A percentile compares a stretch with the other conserved stretches of the same genome.
Evolutionary conservation across 305 asterid species (phyloP).

Genomic region (Fraxinus floribunda): DNA sequence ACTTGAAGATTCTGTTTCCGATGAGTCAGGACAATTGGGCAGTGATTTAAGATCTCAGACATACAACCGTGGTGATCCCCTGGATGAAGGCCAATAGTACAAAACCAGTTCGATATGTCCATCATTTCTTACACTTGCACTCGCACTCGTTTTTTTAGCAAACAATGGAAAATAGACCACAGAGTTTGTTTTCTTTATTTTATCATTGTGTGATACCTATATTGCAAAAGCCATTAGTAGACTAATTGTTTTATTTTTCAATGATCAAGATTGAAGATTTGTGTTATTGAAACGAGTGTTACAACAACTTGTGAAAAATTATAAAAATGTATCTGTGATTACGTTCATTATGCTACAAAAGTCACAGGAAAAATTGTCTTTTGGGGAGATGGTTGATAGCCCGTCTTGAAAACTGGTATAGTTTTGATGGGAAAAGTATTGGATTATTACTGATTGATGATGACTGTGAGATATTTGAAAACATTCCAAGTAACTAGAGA

Average conservation of each 20-base stretch:
- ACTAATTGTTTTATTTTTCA: neutral
- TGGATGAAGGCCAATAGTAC: slow-evolving; percentile 80
- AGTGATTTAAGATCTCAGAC: slow-evolving; percentile 49
- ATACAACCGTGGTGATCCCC: slow-evolving; percentile 46
- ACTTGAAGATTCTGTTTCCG: slow-evolving; percentile 84
- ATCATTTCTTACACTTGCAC: neutral
- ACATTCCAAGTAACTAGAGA: neutral
- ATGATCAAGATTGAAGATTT: neutral
- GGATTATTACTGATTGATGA: neutral
- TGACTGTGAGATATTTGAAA: neutral
- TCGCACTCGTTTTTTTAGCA: neutral
- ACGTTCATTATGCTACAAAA: neutral
- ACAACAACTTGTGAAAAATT: neutral
- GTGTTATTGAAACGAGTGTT: neutral
- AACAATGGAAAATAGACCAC: neutral
- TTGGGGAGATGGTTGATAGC: no score
- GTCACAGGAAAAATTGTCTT: neutral
- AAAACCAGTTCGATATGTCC: neutral
- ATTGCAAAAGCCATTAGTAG: neutral
- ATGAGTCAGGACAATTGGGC: slow-evolving; percentile 43
- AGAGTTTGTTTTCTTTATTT: neutral
- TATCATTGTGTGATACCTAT: neutral
- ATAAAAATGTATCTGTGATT: neutral
- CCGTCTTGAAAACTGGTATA: no score
- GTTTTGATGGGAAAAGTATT: neutral